Conservation (phyloP, 331 rosid genomes). For the Telfairia occidentalis region DNA sequence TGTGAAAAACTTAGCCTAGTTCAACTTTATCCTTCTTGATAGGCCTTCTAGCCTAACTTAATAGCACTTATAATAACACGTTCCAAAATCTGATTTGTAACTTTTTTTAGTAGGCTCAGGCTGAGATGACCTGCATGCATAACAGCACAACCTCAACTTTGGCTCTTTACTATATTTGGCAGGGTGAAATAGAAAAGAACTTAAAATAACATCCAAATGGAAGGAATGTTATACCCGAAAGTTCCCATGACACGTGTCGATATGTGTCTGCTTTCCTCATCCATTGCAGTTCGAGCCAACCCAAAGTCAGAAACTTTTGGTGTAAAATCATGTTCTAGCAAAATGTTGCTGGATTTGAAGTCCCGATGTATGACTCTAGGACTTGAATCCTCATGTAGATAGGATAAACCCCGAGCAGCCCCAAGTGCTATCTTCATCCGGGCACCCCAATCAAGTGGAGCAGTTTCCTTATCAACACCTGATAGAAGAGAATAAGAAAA, state of each 20-base stretch:
- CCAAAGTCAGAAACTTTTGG: slow-evolving; percentile 96
- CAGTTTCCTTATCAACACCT: slow-evolving; percentile 63
- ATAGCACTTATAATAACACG: neutral
- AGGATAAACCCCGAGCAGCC: slow-evolving; percentile 88
- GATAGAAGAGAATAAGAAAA: slow-evolving; percentile 15
- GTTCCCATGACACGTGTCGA: slow-evolving; percentile 96
- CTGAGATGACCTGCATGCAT: neutral
- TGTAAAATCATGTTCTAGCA: slow-evolving; percentile 77
- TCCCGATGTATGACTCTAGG: slow-evolving; percentile 92
- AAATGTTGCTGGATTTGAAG: slow-evolving; percentile 89
- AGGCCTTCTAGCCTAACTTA: neutral
- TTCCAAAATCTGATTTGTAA: neutral
- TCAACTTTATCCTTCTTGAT: neutral
- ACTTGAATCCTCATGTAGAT: slow-evolving; percentile 92
- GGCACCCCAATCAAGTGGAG: slow-evolving; percentile 63
- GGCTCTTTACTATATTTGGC: neutral
- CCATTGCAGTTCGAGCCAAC: slow-evolving; percentile 66
- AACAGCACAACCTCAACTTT: neutral
- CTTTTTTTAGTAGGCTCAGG: neutral
- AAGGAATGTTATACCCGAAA: slow-evolving; percentile 49
- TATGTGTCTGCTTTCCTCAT: slow-evolving; percentile 63
- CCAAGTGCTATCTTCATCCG: slow-evolving; percentile 92
- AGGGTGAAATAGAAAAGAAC: neutral
- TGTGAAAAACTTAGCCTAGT: slow-evolving; percentile 1
- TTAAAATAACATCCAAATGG: slow-evolving; percentile 2